Conservation (phyloP, 371 early-diverging fungal species). For the Zychaea mexicana region DNA sequence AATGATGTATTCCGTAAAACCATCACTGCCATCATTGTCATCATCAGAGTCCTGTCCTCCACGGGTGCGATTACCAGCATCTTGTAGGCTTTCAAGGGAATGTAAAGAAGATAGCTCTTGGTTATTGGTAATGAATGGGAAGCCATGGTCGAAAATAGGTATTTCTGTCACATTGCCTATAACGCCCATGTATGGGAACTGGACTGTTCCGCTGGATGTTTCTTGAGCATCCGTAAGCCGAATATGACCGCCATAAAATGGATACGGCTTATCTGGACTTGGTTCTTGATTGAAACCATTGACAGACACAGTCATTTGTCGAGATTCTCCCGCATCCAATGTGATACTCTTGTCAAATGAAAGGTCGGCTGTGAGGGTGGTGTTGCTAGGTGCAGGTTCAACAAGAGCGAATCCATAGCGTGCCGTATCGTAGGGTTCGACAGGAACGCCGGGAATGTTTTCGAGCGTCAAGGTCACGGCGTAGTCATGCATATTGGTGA, state of each 20-base stretch:
- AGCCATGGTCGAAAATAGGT: constrained; percentile 46
- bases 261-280: constrained; percentile 16
- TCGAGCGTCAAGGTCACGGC: background rate
- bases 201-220: constrained; percentile 17
- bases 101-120: background rate
- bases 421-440: constrained; percentile 39
- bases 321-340: constrained; percentile 44
- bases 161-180: constrained; percentile 49
- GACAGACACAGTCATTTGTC: constrained; percentile 14
- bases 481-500: constrained; percentile 59
- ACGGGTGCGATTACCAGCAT: too few species aligned
- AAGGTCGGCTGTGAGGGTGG: constrained; percentile 30
- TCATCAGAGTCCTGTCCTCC: background rate
- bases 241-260: constrained; percentile 48
- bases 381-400: constrained; percentile 22
- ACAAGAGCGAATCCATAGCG: constrained; percentile 27
- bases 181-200: constrained; percentile 61
- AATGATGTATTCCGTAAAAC: background rate
- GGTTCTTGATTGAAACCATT: background rate
- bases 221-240: constrained; percentile 13
- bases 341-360: constrained; percentile 25
- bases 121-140: constrained; percentile 17
- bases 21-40: background rate
- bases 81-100: too few species aligned
- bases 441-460: constrained; percentile 34